Evolutionary conservation across 2,329 filamentous ascomycete genomes (phyloP), one percentile per base, ranked within the genome.

Genomic region (Orbilia ellipsospora): DNA sequence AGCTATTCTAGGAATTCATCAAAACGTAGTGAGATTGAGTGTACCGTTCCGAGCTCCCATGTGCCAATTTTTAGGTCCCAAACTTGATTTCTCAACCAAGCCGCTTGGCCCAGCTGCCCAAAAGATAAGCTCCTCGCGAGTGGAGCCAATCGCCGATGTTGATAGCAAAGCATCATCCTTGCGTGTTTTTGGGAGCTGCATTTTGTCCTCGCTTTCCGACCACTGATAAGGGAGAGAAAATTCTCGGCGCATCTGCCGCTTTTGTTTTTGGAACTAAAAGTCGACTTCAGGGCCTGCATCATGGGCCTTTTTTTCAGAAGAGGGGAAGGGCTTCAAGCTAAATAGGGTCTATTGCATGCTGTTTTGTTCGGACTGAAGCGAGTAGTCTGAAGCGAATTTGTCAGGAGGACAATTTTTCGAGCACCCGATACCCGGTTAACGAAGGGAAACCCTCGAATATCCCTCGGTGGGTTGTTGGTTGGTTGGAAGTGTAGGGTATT

Each of bases 61-160:
- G 18, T 73, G 69, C 69, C 61, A 66, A 66, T 66, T 66, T 62
- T 20, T 50, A 40, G 55, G 10, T 48, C 55, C 61, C 18, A 62
- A 73, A 62, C 62, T 66, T 73, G 61, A 50, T 66, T 73, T 73
- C n/a, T 73, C 10, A 20, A 40, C 51, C 62, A 66, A 67, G 56
- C 15, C 23, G 54, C 62, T 62, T 62, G 16, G 50, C 48, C 59
- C 36, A 73, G 57, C 69, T 73, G 61, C 69, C 62, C 50, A 42
- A 73, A 73, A 73, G 69, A 73, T 67, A 73, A 66, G 60, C 55
- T 54, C 50, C 64, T 73, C 69, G 69, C 61, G 66, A 66, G 51
- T 20, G 16, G 31, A 51, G 45, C 69, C 69, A 73, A 73, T 73
- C 62, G 55, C 62, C 62, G 62, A 62, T 51, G 23, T 54, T 56